Conservation (phyloP, 1,284 basidiomycete genomes). For the Heterobasidion annosum region DNA sequence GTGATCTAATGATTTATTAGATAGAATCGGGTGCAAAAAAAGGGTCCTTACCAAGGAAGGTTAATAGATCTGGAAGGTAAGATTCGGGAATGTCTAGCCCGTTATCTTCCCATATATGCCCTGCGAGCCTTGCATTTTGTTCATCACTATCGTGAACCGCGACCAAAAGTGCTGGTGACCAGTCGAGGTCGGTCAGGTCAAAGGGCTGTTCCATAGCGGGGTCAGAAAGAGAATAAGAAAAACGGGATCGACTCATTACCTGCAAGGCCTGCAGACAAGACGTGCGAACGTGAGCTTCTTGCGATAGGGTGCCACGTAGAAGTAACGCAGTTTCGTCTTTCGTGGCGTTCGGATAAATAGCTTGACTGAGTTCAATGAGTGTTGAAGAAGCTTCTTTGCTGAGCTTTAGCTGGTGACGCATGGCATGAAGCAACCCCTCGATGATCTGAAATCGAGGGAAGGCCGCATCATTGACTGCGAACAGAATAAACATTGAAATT, state of each 20-base stretch:
- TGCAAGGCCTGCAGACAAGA: slow-evolving; percentile 90
- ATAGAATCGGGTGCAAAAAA: not conserved
- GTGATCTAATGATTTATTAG: slow-evolving; percentile 45
- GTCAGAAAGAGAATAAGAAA: not conserved
- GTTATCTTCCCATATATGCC: slow-evolving; percentile 92
- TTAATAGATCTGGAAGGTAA: slow-evolving; percentile 58
- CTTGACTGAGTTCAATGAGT: slow-evolving; percentile 78
- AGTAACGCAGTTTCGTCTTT: slow-evolving; percentile 59
- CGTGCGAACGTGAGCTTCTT: slow-evolving; percentile 86
- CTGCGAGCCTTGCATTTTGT: slow-evolving; percentile 81
- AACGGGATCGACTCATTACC: slow-evolving; percentile 29
- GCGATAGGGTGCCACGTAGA: slow-evolving; percentile 70
- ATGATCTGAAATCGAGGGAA: slow-evolving; percentile 75
- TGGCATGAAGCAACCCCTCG: slow-evolving; percentile 65
- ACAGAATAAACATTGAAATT: not conserved
- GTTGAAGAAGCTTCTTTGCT: slow-evolving; percentile 83
- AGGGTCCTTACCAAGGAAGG: slow-evolving; percentile 58
- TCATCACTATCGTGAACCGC: slow-evolving; percentile 90
- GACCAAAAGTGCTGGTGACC: slow-evolving; percentile 86
- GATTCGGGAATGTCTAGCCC: slow-evolving; percentile 81
- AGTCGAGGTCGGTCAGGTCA: slow-evolving; percentile 92
- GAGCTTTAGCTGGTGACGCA: slow-evolving; percentile 74
- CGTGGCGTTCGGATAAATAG: slow-evolving; percentile 64
- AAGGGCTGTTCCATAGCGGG: slow-evolving; percentile 52
- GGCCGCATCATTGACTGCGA: slow-evolving; percentile 49